Conservation (phyloP, 495 filamentous ascomycete genomes). For the Talaromyces proteolyticus region DNA sequence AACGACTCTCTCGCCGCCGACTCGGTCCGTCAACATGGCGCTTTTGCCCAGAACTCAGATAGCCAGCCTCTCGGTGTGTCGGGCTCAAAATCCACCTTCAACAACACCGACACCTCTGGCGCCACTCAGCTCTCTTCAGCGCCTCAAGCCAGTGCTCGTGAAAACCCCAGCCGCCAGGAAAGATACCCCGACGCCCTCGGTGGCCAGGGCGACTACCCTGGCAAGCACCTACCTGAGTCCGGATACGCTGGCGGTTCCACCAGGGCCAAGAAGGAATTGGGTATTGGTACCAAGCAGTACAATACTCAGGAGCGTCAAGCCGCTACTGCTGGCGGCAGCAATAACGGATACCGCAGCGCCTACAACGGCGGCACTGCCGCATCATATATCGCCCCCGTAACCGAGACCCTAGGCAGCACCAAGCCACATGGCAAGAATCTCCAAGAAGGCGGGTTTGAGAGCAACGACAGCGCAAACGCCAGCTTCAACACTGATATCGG, state of each 20-base stretch:
- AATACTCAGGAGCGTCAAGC: constrained; percentile 5
- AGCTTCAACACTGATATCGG: constrained; percentile 58
- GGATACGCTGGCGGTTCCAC: constrained; percentile 41
- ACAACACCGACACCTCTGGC: constrained; percentile 49
- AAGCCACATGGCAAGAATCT: constrained; percentile 54
- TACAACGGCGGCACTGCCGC: constrained; percentile 31
- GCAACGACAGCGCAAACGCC: constrained; percentile 42
- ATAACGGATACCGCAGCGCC: constrained; percentile 15
- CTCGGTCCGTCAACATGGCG: constrained; percentile 45
- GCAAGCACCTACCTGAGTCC: constrained; percentile 31
- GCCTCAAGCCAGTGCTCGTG: constrained; percentile 38
- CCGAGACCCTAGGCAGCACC: constrained; percentile 18
- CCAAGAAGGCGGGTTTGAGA: constrained; percentile 48
- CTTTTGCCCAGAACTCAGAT: constrained; percentile 46
- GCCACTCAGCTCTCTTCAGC: constrained; percentile 47
- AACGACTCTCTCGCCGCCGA: constrained; percentile 63
- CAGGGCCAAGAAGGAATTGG: constrained; percentile 29
- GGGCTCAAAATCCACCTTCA: constrained; percentile 44
- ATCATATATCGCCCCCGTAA: constrained; percentile 36
- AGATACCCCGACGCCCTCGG: constrained; percentile 44
- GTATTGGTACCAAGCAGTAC: constrained; percentile 15
- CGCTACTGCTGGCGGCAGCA: constrained; percentile 17
- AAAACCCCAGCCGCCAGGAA: constrained; percentile 35
- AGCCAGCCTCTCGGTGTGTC: constrained; percentile 42
- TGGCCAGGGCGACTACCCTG: constrained; percentile 44